Percentiles rank a stretch among this genome's conserved stretches.
Conservation (phyloP, 2,329 filamentous ascomycete species). For the Eurotiales sp. region DNA sequence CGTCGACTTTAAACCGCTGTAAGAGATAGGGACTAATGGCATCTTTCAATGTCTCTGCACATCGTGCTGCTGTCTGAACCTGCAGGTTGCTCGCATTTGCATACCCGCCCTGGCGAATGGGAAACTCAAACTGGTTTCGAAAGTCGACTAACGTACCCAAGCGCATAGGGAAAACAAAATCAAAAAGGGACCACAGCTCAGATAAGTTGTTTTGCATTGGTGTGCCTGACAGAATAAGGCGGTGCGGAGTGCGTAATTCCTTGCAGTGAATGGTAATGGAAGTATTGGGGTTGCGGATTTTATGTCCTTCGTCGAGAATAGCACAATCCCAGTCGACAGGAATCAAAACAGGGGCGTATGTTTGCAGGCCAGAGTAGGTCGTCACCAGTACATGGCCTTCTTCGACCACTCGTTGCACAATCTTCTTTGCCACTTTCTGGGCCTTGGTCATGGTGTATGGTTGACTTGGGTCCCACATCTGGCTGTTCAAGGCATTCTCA, state of each 20-base stretch:
- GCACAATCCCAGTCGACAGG: constrained; percentile 88
- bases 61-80: constrained; percentile 90
- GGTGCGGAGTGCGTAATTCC: constrained; percentile 81
- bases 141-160: constrained; percentile 89
- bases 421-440: constrained; percentile 68
- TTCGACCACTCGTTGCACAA: constrained; percentile 75
- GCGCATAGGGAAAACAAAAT: constrained; percentile 96
- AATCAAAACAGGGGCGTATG: constrained; percentile 77
- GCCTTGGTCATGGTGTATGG: constrained; percentile 46
- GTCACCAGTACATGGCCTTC: constrained; percentile 93
- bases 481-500: constrained; percentile 62
- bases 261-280: constrained; percentile 95
- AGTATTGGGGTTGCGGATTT: constrained; percentile 94
- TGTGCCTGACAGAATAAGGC: constrained; percentile 90
- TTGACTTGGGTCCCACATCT: constrained; percentile 46
- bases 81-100: constrained; percentile 92
- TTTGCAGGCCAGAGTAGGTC: constrained; percentile 93
- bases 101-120: constrained; percentile 89
- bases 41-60: constrained; percentile 89
- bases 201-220: constrained; percentile 96
- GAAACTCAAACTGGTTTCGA: constrained; percentile 85
- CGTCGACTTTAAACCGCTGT: constrained; percentile 88
- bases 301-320: constrained; percentile 94
- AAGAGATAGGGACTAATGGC: constrained; percentile 90
- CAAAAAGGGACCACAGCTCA: constrained; percentile 95